Base-by-base conservation (phyloP, 179 eudicot species). In the Pouteria campechiana region DNA sequence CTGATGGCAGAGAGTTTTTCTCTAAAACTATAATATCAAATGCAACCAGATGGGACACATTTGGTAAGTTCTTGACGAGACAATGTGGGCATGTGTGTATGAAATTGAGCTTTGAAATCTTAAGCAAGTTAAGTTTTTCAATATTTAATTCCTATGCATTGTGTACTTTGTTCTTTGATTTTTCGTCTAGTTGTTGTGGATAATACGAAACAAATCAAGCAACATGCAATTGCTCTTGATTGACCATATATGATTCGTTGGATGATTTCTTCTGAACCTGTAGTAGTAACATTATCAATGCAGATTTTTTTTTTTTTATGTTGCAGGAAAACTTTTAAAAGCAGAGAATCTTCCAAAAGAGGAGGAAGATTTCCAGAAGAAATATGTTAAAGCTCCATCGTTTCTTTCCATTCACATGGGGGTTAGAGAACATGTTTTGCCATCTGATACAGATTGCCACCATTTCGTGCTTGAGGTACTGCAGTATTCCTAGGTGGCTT, bases 351-450 rank as follows among this genome's bases (percentile, higher is more conserved):
- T 92, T 31, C 99, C 99, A 7, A 71, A 73, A 65, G 96, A 83
- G 63, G 99, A 92, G 66, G 67, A 83, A 54, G 73, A 58, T 55
- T 92, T 92, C 60, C 96, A 80, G 65, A 74, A 83, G 52, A 48
- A 77, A 16, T 92, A 92, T 57, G 83, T 79, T 11, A 88, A 92
- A 49, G 99, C 96, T 3, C 99, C 96, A 13, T 92, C 96, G 52
- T 92, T 92, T 72, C 83, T 92, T 65, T 92, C 96, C 6, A 92
- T 92, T 51, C 99, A 92, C 67, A 53, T 92, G 86, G 99, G 94
- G 44, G 83, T 92, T 47, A 92, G 73, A 68, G 83, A 92, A 24
- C 93, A 71, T 43, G 73, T 78, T 47, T 67, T 92, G 67, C 99
- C 99, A 32, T 73, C 74, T 33, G 93, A 83, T 41, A 83, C 93